Base-by-base conservation (phyloP, 2,329 filamentous ascomycete genomes). In the Intubia oerlemansii region DNA sequence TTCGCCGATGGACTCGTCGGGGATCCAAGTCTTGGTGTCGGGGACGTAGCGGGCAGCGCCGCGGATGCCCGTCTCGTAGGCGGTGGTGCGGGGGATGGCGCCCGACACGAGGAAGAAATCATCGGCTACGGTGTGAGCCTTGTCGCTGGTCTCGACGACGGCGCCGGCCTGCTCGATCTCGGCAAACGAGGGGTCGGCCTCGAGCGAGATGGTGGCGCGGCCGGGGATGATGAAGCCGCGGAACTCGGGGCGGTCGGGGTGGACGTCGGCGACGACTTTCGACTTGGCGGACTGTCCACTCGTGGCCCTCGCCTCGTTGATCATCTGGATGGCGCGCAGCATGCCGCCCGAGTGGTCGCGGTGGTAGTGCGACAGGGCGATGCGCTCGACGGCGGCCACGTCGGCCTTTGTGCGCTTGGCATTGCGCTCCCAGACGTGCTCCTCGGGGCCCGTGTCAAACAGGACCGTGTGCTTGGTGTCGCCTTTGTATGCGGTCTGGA, bases 321-420 rank as follows among this genome's bases (percentile, higher is more conserved):
- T 56, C 48, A 57, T 48, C 12, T 45, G 40, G 25, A 66, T 44
- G n/a, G 61, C 58, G 25, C 47, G 47, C 13, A 54, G 42, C 43
- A 67, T 49, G 5, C 61, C 59, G 13, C 57, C 57, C 16, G 58
- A 62, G 36, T 66, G 58, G 35, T 66, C 58, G 22, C 60, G 51
- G 43, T 66, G 58, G 61, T 61, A 63, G 37, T 62, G 56, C 5
- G 56, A 59, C 15, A 65, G 42, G 27, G 60, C 50, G 13, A 63
- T 51, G 10, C 53, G 32, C 35, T 63, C 59, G 15, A 66, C 45
- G 0, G 41, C 37, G 2, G 48, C 42, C 4, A 61, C 41, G 37
- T 59, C 47, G 2, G 53, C 44, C 16, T 46, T 41, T 12, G 62
- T 40, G 2, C 59, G 47, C 5, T 43, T 50, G 4, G 47, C 51